Evolutionary conservation across 352 stramenopile genomes (phyloP).

Genomic region (Peronospora belbahrii): DNA sequence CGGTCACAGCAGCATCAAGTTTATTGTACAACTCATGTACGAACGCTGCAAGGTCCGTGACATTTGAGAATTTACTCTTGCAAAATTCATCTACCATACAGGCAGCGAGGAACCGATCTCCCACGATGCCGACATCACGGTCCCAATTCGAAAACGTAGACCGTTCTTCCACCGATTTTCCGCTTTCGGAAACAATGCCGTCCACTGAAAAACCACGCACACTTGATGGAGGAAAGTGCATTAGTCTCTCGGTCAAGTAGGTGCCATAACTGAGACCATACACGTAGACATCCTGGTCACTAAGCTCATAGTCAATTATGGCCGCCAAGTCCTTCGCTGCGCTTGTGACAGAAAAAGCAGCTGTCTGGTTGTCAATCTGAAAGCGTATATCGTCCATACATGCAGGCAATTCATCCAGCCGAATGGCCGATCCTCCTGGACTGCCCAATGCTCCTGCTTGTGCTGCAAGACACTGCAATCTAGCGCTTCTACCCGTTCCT

Average conservation of each 20-base stretch:
- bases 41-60: constrained; percentile 40
- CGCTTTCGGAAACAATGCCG: constrained; percentile 58
- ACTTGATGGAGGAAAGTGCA: constrained; percentile 40
- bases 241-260: constrained; percentile 55
- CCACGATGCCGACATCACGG: constrained; percentile 57
- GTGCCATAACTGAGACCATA: constrained; percentile 77
- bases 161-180: constrained; percentile 37
- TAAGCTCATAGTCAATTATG: constrained; percentile 38
- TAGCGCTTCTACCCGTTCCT: constrained; percentile 50
- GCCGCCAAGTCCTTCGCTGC: constrained; percentile 54
- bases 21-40: constrained; percentile 42
- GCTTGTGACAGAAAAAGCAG: constrained; percentile 65
- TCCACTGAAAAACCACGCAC: constrained; percentile 52
- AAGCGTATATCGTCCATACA: constrained; percentile 70
- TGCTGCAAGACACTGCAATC: constrained; percentile 45
- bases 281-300: constrained; percentile 53
- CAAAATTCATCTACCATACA: constrained; percentile 58
- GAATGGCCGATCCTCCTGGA: constrained; percentile 39
- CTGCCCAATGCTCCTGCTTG: constrained; percentile 43
- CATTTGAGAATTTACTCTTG: constrained; percentile 50
- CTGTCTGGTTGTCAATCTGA: constrained; percentile 64
- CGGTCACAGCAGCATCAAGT: constrained; percentile 40
- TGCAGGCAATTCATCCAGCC: constrained; percentile 44
- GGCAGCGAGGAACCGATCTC: constrained; percentile 41
- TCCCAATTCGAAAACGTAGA: constrained; percentile 81